Evolutionary conservation across 805 yeast genomes (phyloP).

Genomic region (Debaryomyces maramus): DNA sequence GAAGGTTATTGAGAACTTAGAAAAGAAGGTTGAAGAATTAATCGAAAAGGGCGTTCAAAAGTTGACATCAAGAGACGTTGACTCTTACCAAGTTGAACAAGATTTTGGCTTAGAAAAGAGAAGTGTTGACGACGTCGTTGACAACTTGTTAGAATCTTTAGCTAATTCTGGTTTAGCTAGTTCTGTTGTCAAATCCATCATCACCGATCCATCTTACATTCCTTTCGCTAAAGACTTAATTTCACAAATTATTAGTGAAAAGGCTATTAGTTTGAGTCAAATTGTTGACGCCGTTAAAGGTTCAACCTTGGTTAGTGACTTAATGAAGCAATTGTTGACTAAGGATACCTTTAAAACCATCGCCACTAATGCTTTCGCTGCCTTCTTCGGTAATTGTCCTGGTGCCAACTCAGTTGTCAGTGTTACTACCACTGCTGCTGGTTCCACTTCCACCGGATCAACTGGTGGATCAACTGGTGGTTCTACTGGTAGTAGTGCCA

Average conservation of each 20-base stretch:
- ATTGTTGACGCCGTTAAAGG: constrained; percentile 32
- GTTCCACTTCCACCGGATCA: constrained; percentile 11
- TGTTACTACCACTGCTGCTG: constrained; percentile 5
- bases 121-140: constrained; percentile 28
- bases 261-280: constrained; percentile 28
- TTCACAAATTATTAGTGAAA: constrained; percentile 25
- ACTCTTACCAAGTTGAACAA: neutral
- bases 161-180: constrained; percentile 42
- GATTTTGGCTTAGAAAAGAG: constrained; percentile 15
- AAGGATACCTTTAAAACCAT: constrained; percentile 34
- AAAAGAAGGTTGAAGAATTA: constrained; percentile 22
- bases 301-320: constrained; percentile 33
- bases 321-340: constrained; percentile 34
- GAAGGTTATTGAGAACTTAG: constrained; percentile 25
- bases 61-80: constrained; percentile 12
- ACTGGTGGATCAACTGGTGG: constrained; percentile 9
- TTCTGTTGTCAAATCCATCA: constrained; percentile 37
- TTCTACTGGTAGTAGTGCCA: constrained; percentile 7
- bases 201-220: constrained; percentile 37
- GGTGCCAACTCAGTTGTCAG: constrained; percentile 13
- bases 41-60: constrained; percentile 17
- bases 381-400: constrained; percentile 34
- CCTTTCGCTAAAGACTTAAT: constrained; percentile 38
- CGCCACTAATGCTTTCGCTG: constrained; percentile 37
- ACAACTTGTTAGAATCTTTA: constrained; percentile 41